These are phyloP conservation scores for Stephanodiscus triporus DNA, from an alignment of 108 stramenopile genomes.

Conservation along the genomic window DNA sequence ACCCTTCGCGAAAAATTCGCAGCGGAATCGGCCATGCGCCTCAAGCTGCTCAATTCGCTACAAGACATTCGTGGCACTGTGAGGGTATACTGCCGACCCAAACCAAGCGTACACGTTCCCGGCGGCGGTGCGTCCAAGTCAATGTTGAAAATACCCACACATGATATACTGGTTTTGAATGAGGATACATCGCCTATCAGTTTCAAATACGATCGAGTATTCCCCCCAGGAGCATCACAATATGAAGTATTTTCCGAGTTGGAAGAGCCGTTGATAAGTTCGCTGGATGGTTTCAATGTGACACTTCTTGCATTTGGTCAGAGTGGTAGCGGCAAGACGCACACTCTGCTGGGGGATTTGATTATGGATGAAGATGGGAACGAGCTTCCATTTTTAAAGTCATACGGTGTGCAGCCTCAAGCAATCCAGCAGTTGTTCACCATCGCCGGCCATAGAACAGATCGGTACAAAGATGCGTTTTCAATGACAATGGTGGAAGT, in stretches of 20 bases:
- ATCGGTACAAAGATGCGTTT: slow-evolving; percentile 74
- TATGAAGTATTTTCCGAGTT: slow-evolving; percentile 90
- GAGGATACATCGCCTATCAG: slow-evolving; percentile 61
- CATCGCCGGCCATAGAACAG: slow-evolving; percentile 65
- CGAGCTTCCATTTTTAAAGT: slow-evolving; percentile 29
- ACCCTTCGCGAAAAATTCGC: slow-evolving; percentile 72
- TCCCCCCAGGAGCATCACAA: slow-evolving; percentile 69
- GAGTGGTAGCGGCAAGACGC: slow-evolving; percentile 91
- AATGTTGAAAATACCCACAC: slow-evolving; percentile 63
- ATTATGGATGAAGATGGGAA: slow-evolving; percentile 24
- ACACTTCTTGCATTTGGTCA: slow-evolving; percentile 97
- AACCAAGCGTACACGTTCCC: slow-evolving; percentile 9
- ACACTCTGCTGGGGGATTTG: slow-evolving; percentile 87
- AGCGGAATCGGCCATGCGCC: slow-evolving; percentile 67
- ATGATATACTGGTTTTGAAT: slow-evolving; percentile 70
- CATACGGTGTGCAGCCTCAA: slow-evolving; percentile 70
- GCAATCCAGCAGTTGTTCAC: slow-evolving; percentile 70
- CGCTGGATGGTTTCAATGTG: slow-evolving; percentile 94
- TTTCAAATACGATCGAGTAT: slow-evolving; percentile 92
- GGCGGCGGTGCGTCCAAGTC: slow-evolving; percentile 5
- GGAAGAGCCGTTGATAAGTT: slow-evolving; percentile 84
- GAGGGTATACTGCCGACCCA: slow-evolving; percentile 82
- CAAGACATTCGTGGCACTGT: slow-evolving; percentile 81
- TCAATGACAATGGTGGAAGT: slow-evolving; percentile 78
- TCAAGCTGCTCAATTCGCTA: slow-evolving; percentile 76